Evolutionary conservation across 1,139 yeast genomes (phyloP).

Genomic region (Protomyces lactucae-debilis): DNA sequence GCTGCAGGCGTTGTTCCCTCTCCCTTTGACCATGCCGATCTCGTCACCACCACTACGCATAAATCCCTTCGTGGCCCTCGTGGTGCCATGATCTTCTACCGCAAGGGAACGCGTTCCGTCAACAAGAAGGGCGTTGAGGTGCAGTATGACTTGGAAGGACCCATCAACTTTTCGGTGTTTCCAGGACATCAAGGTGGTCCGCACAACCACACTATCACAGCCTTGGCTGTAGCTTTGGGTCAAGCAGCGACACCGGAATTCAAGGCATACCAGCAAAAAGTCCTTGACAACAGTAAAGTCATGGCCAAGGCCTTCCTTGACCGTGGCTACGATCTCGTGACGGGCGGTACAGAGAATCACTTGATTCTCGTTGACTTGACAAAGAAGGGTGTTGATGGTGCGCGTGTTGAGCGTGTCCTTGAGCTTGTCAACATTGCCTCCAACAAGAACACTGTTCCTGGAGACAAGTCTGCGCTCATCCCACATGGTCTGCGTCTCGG

Average conservation of each 20-base stretch:
- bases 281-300: constrained; percentile 80
- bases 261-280: constrained; percentile 83
- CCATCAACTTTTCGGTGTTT: constrained; percentile 96
- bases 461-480: constrained; percentile 94
- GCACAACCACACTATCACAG: constrained; percentile 96
- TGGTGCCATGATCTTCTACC: constrained; percentile 98
- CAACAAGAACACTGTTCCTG: constrained; percentile 96
- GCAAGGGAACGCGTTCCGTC: constrained; percentile 88
- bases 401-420: constrained; percentile 91
- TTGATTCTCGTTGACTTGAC: constrained; percentile 79
- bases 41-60: constrained; percentile 97
- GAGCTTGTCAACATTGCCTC: constrained; percentile 93
- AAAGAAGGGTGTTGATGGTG: constrained; percentile 91
- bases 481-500: constrained; percentile 99
- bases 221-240: constrained; percentile 91
- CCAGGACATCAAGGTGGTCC: constrained; percentile 99
- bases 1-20: constrained; percentile 97
- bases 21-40: constrained; percentile 93
- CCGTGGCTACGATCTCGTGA: constrained; percentile 75
- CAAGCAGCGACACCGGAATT: constrained; percentile 92
- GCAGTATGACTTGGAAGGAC: constrained; percentile 83
- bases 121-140: constrained; percentile 91
- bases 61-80: constrained; percentile 98
- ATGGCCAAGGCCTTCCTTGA: constrained; percentile 68
- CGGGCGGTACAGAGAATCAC: constrained; percentile 95